Base-by-base conservation (phyloP, 2,329 filamentous ascomycete genomes). In the Fusarium camptoceras region DNA sequence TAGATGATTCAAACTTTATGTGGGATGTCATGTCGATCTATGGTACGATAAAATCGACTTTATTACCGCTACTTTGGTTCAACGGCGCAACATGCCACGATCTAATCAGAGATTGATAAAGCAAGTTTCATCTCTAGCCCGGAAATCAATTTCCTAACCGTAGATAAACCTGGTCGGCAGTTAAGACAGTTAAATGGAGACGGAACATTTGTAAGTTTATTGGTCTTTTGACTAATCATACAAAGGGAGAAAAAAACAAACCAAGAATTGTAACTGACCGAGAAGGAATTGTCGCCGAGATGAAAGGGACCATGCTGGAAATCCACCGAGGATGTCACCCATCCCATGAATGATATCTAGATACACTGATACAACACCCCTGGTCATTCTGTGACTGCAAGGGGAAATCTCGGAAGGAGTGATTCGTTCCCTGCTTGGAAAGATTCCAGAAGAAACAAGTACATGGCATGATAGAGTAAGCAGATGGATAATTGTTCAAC, bases 81-180 rank as follows among this genome's bases (percentile, higher is more conserved):
- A 37, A 20, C 30, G 46, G 16, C 48, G 16, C 16, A n/a, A 51
- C 8, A 39, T 47, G 10, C 11, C 44, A 30, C 55, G 37, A 53
- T 58, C 47, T 53, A 51, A 58, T 53, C 34, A 58, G 27, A 53
- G 55, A 58, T 64, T 64, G 61, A 64, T 64, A 64, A 64, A 27
- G 22, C 31, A n/a, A 50, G 54, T 61, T 61, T 59, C 58, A 43
- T 59, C 42, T 59, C 27, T 24, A 49, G 31, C 43, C 43, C 61
- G 59, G 59, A 60, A 64, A 46, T n/a, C 22, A 39, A 41, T 51
- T 57, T 49, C 43, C 24, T 64, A 58, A 31, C 51, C 59, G 53
- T 64, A 34, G 46, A 49, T 18, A n/a, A 47, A 27, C 43, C 30
- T 14, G 30, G 14, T 42, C 61, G 59, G 59, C 59, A 64, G 34